Evolutionary conservation across 768 basidiomycete genomes (phyloP), one percentile per base, ranked within the genome.

Genomic region (Panellus pusillus): DNA sequence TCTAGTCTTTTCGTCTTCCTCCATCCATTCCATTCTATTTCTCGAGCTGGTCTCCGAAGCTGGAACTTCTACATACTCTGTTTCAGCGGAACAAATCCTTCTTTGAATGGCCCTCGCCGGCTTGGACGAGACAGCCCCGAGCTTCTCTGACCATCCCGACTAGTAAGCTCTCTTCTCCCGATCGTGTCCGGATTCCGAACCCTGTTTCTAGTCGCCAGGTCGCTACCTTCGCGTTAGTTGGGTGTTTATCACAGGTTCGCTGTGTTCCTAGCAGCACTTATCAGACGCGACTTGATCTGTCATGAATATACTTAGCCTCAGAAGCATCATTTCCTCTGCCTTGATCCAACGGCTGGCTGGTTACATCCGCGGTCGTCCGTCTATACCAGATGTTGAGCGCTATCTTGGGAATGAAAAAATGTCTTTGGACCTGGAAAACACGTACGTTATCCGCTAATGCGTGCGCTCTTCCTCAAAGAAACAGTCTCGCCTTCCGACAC

Each of bases 151-250:
- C 27, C 68, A 72, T 57, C 70, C 70, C 32, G 69, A 73, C 62
- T 66, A 50, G 71, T 72, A 37, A 61, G 71, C 61, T 2, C 39
- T 35, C 32, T 50, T 24, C 40, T n/a, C 9, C 35, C 41, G 15
- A 27, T 20, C 11, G 7, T 6, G 9, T 13, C 24, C 19, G 14
- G 29, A 20, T 9, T 46, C 50, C 37, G 31, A 19, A 44, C 45
- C 43, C 24, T 19, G 12, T 6, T 19, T 27, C 14, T 18, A 78
- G 76, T 61, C 72, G 68, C 20, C 65, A 72, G 31, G 62, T 75
- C 12, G 61, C 74, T n/a, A 63, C 70, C 2, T 78, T 78, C 60
- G 71, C 71, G 35, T 63, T 75, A 13, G 76, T 31, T 73, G 72
- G 66, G 73, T 75, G 6, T 74, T 74, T 56, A 59, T 72, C 39